Evolutionary conservation across 2,329 filamentous ascomycete genomes (phyloP).

Genomic region (Pseudogymnoascus sp.): DNA sequence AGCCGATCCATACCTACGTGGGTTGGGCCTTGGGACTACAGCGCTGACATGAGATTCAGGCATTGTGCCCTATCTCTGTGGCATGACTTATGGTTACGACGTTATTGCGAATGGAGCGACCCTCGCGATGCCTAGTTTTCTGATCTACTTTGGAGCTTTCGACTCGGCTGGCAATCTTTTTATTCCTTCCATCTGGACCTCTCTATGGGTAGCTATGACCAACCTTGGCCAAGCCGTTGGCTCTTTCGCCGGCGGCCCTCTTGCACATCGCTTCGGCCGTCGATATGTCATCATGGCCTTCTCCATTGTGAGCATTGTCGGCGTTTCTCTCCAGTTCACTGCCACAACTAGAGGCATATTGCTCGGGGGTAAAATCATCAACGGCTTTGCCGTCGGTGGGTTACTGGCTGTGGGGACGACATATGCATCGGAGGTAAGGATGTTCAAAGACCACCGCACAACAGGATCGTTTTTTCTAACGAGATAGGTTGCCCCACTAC

Average conservation of each 20-base stretch:
- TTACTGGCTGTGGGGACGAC: slow-evolving; percentile 16
- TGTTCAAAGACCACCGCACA: slow-evolving; percentile 15
- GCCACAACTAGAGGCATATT: slow-evolving; percentile 15
- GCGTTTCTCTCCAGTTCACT: slow-evolving; percentile 16
- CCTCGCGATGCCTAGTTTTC: slow-evolving; percentile 18
- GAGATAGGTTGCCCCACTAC: slow-evolving; percentile 16
- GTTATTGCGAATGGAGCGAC: slow-evolving; percentile 18
- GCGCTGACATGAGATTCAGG: neutral
- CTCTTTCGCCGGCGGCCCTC: slow-evolving; percentile 15
- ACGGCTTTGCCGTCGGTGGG: slow-evolving; percentile 18
- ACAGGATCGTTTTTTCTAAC: neutral
- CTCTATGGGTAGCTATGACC: slow-evolving; percentile 19
- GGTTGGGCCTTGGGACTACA: neutral
- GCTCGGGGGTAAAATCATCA: slow-evolving; percentile 19
- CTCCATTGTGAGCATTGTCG: slow-evolving; percentile 14
- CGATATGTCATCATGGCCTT: slow-evolving; percentile 16
- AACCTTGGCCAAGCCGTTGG: slow-evolving; percentile 17
- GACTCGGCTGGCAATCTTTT: slow-evolving; percentile 20
- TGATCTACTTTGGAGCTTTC: slow-evolving; percentile 17
- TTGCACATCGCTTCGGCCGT: slow-evolving; percentile 17
- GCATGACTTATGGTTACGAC: slow-evolving; percentile 17
- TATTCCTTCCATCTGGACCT: slow-evolving; percentile 20
- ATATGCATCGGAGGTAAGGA: slow-evolving; percentile 18
- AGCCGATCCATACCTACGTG: neutral
- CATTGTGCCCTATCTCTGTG: slow-evolving; percentile 10